Conservation (phyloP, 1,139 yeast species). For the Saccharomyces hybrid region DNA sequence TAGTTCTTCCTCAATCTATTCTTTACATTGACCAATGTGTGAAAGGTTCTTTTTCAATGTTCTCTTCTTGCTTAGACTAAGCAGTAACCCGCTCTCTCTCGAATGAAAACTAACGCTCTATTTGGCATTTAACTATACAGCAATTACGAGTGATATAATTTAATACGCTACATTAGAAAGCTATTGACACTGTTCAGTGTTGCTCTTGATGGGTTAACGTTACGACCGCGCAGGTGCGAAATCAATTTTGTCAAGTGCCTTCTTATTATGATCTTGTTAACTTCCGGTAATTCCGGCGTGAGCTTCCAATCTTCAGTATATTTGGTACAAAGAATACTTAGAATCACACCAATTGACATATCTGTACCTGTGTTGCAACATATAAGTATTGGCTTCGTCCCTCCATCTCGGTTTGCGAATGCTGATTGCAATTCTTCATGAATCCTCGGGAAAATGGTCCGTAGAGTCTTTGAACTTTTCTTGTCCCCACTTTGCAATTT, state of each 20-base stretch:
- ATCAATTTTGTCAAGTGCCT: conserved; percentile 49
- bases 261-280: conserved; percentile 48
- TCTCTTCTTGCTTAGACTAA: neutral
- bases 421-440: conserved; percentile 5
- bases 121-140: neutral
- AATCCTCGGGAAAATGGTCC: conserved; percentile 17
- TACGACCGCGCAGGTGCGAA: conserved; percentile 32
- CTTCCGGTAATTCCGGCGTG: conserved; percentile 14
- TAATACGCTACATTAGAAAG: conserved; percentile 33
- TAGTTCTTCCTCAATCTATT: neutral
- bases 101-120: neutral
- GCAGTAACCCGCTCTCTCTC: neutral
- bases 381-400: conserved; percentile 33
- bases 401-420: neutral
- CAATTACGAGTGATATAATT: neutral
- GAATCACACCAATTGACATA: conserved; percentile 52
- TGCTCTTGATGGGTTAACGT: conserved; percentile 67
- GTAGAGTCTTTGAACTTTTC: conserved; percentile 24
- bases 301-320: conserved; percentile 40
- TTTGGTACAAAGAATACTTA: conserved; percentile 45
- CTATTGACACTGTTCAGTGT: conserved; percentile 62
- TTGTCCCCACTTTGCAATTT: conserved; percentile 26
- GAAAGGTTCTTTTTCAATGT: neutral
- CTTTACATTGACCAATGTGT: neutral
- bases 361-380: conserved; percentile 64